Percentiles rank a stretch among this genome's conserved stretches.
Conservation (phyloP, 2,329 filamentous ascomycete genomes). For the Pezicula carpinea region DNA sequence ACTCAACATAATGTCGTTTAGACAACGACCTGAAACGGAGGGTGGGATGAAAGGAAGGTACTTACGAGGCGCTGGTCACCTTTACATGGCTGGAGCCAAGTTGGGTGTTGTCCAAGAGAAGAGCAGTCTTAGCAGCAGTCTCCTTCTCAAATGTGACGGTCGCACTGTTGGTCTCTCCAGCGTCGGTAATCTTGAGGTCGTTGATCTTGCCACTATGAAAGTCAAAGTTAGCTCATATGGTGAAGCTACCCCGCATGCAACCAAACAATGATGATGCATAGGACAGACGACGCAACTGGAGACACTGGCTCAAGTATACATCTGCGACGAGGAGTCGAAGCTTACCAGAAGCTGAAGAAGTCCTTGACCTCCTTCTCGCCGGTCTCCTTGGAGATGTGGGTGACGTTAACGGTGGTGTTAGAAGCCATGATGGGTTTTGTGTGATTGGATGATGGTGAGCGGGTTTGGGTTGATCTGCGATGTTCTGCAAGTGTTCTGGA, state of each 20-base stretch:
- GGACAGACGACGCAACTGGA: not conserved
- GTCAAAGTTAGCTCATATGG: not conserved
- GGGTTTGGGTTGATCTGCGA: no score
- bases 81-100: conserved; percentile 82
- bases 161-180: conserved; percentile 70
- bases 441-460: not conserved
- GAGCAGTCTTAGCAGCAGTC: conserved; percentile 92
- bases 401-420: conserved; percentile 71
- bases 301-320: conserved; percentile 4
- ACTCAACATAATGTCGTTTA: no score
- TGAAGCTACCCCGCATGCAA: no score
- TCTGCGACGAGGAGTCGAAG: conserved; percentile 17
- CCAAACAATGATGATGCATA: not conserved
- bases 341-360: conserved; percentile 95
- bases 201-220: conserved; percentile 78
- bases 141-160: conserved; percentile 97
- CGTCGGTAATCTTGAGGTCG: conserved; percentile 66
- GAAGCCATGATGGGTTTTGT: conserved; percentile 52
- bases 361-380: conserved; percentile 88
- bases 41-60: no score
- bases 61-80: conserved; percentile 50
- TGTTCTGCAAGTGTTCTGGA: no score
- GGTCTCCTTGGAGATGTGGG: conserved; percentile 79
- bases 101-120: conserved; percentile 95
- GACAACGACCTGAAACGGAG: no score